phyloP scores from a whole-genome alignment of 192 early-diverging fungal species.

The Jimgerdemannia lactiflua region DNA sequence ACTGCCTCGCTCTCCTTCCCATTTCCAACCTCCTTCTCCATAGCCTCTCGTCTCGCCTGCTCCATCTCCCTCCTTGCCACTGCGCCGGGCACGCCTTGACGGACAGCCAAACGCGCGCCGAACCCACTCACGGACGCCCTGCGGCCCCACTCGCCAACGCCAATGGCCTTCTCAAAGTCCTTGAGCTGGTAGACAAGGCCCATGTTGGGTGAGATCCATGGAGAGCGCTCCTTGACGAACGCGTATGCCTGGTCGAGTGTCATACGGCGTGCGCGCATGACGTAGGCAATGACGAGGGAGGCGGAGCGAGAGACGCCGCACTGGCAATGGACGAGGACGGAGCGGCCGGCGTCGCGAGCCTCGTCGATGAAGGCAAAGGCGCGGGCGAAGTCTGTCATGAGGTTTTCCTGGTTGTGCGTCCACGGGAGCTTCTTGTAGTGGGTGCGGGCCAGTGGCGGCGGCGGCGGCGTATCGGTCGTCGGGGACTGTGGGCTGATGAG shows the following conservation, averaged over 20 bases:
- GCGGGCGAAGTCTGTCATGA: conserved; percentile 55
- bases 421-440: conserved; percentile 65
- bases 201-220: conserved; percentile 82
- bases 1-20: not conserved
- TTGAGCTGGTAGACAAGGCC: conserved; percentile 75
- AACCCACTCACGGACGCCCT: not conserved
- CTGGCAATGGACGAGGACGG: conserved; percentile 85
- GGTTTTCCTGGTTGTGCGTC: conserved; percentile 69
- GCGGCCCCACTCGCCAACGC: conserved; percentile 3
- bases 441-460: conserved; percentile 21
- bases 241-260: conserved; percentile 65
- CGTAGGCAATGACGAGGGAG: conserved; percentile 81
- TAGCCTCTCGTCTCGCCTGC: too few species aligned
- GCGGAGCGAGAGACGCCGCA: conserved; percentile 89
- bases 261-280: conserved; percentile 69
- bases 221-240: conserved; percentile 66
- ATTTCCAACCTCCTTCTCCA: not conserved
- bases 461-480: not conserved
- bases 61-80: not conserved
- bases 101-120: not conserved
- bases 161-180: conserved; percentile 53
- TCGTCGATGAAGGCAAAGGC: conserved; percentile 69
- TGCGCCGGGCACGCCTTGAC: not conserved
- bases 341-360: conserved; percentile 42
- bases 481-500: not conserved